These are phyloP conservation scores for Fusarium oligoseptatum DNA, from an alignment of 2,329 filamentous ascomycete genomes.

Conservation along the genomic window DNA sequence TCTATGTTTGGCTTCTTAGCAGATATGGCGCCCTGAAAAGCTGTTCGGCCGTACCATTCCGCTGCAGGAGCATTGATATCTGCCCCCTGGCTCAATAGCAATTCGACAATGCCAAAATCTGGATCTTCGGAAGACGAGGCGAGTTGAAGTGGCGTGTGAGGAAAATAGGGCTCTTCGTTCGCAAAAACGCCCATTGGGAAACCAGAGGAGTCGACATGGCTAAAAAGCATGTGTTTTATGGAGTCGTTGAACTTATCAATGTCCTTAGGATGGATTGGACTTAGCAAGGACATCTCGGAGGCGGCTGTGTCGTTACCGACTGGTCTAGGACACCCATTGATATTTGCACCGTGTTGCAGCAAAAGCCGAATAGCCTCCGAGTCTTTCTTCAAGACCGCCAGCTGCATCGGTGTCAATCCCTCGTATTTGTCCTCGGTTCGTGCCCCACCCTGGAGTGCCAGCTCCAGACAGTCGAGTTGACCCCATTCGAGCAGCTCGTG, in stretches of 20 bases:
- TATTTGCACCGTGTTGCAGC: not conserved
- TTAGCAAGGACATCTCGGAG: not conserved
- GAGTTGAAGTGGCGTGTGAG: not conserved
- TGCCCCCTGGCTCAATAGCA: not conserved
- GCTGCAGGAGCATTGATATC: not conserved
- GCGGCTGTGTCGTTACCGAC: not conserved
- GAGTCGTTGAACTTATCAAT: rapidly evolving
- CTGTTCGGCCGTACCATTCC: not conserved
- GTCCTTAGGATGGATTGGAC: not conserved
- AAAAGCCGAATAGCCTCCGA: not conserved
- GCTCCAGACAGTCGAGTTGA: not conserved
- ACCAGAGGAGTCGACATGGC: not conserved
- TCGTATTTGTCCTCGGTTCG: not conserved
- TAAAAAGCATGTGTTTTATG: not conserved
- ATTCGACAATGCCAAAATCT: not conserved
- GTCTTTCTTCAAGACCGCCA: not conserved
- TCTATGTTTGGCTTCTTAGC: not conserved
- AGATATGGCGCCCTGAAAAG: not conserved
- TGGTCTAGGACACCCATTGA: not conserved
- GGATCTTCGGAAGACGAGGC: not conserved
- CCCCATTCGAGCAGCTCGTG: rapidly evolving
- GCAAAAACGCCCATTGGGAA: not conserved
- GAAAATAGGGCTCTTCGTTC: not conserved
- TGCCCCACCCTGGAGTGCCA: not conserved
- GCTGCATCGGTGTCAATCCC: not conserved